These are phyloP conservation scores for Tolypocladium amazonense DNA, from an alignment of 2,329 filamentous ascomycete genomes.

Conservation along the genomic window DNA sequence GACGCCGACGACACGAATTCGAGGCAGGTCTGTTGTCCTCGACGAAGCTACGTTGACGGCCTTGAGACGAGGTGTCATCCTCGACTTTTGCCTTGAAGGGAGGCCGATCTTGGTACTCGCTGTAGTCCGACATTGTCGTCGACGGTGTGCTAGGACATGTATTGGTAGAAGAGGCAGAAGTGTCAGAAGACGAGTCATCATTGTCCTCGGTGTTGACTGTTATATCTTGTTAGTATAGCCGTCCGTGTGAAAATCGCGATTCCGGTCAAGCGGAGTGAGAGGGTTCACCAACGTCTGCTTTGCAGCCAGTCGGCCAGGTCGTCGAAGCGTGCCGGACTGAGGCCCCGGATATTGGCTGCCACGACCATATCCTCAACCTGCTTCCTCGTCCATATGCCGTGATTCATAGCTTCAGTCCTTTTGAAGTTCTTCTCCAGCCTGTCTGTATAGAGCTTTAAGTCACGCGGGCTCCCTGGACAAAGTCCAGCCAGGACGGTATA, in stretches of 20 bases:
- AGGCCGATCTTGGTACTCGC: background rate
- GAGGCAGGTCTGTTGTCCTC: background rate
- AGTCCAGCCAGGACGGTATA: background rate
- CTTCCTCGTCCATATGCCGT: constrained; percentile 2
- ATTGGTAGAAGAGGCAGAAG: background rate
- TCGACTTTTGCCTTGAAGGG: background rate
- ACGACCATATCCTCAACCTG: constrained; percentile 9
- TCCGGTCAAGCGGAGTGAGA: background rate
- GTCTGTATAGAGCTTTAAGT: background rate
- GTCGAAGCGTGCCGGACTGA: constrained; percentile 4
- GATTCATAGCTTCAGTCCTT: background rate
- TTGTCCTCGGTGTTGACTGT: constrained; percentile 12
- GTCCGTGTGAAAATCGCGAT: background rate
- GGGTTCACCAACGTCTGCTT: background rate
- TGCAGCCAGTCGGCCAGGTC: constrained; percentile 5
- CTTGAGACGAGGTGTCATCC: background rate
- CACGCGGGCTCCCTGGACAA: background rate
- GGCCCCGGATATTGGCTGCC: constrained; percentile 5
- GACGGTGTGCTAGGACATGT: background rate
- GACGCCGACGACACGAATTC: background rate
- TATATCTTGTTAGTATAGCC: background rate
- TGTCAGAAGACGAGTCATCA: background rate
- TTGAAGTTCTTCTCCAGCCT: background rate
- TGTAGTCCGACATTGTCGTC: background rate
- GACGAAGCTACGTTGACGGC: background rate